Evolutionary conservation across 2,329 filamentous ascomycete genomes (phyloP), one percentile per base, ranked within the genome.

Genomic region (Aureobasidium sp.): DNA sequence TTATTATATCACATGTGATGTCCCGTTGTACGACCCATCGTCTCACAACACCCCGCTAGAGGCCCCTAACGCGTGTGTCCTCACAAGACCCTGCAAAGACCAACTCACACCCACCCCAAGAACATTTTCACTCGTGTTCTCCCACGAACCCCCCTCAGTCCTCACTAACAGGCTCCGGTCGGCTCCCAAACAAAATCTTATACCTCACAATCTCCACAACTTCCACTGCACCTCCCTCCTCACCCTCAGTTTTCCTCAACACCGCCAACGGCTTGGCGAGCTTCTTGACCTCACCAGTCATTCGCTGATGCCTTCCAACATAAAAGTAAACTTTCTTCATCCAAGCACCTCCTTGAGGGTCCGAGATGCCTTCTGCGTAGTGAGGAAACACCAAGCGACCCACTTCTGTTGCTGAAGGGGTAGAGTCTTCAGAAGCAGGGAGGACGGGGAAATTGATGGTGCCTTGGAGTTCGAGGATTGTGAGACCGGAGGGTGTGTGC

Each of bases 251-350:
- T 67, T 49, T 80, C 65, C 85, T 82, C 27, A 97, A 80, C n/a
- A 97, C 79, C 4, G 88, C 94, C 67, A 97, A 72, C 2, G 92
- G 86, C 70, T 84, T 89, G 6, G 83, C 82, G 54, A 97, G 76
- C 75, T 91, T 96, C 80, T 91, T 96, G 53, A 96, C 86, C 74
- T 97, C 91, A 3, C 94, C 94, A 0, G 86, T 89, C 71, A 97
- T 82, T 64, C 92, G 83, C 76, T 97, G 94, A 72, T 97, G 89
- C 70, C 87, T 84, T 6, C 93, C 94, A 5, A 97, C 83, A 71
- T 93, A 96, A 53, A 97, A 77, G 70, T 96, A 90, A 31, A 93
- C 91, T 39, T 85, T 82, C 75, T 91, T 95, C 89, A 93, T 96
- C 92, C 92, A 97, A 11, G 82, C 82, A 0, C 84, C 86, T 67